A percentile compares a stretch with the other conserved stretches of the same genome.
phyloP scores from a whole-genome alignment of 495 filamentous ascomycete species.

The Aspergillus biplanus region DNA sequence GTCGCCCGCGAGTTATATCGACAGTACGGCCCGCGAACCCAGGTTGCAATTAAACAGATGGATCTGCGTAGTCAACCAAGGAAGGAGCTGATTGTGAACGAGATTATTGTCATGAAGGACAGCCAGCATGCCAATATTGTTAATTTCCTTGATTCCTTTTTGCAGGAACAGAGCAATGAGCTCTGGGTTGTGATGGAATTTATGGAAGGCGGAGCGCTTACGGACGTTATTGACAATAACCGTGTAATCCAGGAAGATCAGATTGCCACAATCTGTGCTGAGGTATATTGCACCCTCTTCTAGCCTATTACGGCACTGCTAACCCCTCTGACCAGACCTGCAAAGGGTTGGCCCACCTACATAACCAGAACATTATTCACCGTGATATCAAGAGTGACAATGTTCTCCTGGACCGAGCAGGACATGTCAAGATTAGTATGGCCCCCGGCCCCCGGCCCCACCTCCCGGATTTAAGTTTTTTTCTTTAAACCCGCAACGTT shows the following conservation, averaged over 20 bases:
- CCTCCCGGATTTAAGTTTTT: not conserved
- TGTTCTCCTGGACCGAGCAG: conserved; percentile 88
- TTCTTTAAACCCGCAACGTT: not conserved
- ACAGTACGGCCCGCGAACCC: conserved; percentile 69
- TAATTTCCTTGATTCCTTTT: conserved; percentile 96
- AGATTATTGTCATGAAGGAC: conserved; percentile 99
- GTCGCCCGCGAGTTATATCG: conserved; percentile 69
- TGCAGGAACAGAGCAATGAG: conserved; percentile 89
- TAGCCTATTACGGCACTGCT: conserved; percentile 26
- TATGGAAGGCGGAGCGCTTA: conserved; percentile 97
- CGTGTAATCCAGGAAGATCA: conserved; percentile 88
- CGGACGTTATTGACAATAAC: conserved; percentile 99
- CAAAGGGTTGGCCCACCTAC: conserved; percentile 90
- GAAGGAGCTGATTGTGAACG: conserved; percentile 98
- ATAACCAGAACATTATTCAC: conserved; percentile 95
- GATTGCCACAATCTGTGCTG: conserved; percentile 94
- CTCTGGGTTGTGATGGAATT: conserved; percentile 99
- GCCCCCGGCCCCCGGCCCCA: conserved; percentile 47
- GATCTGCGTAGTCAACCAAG: conserved; percentile 94
- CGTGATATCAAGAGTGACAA: conserved; percentile 99
- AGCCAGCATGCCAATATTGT: conserved; percentile 97
- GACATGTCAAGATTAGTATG: conserved; percentile 98
- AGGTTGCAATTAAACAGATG: conserved; percentile 99
- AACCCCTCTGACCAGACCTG: conserved; percentile 71
- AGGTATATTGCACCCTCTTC: conserved; percentile 60